Conservation (phyloP, 306 rosid species). For the Pyrus communis region DNA sequence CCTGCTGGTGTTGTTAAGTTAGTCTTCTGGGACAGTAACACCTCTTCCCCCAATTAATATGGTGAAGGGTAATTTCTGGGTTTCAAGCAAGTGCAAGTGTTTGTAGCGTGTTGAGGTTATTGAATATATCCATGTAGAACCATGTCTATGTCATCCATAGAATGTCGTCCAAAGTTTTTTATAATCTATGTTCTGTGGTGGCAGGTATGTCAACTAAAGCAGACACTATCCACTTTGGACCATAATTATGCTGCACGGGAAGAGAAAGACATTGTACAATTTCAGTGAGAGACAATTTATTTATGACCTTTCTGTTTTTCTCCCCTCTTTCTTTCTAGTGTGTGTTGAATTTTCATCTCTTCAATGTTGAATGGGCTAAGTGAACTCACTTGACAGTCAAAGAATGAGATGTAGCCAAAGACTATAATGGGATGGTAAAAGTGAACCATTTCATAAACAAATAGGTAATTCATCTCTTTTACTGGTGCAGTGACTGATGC, state of each 20-base stretch:
- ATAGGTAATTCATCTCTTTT: constrained; percentile 21
- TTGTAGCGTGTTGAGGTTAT: not conserved
- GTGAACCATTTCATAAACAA: too few species aligned
- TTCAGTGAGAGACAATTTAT: not conserved
- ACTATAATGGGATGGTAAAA: not conserved
- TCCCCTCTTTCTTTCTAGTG: not conserved
- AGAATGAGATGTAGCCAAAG: not conserved
- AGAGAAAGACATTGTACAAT: constrained; percentile 66
- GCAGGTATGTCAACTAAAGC: constrained; percentile 71
- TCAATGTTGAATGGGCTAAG: not conserved
- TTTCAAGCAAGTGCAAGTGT: not conserved
- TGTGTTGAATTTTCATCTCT: not conserved
- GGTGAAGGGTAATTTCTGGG: not conserved
- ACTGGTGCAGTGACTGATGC: constrained; percentile 76
- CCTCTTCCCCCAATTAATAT: not conserved
- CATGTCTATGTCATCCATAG: not conserved
- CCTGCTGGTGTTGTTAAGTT: not conserved
- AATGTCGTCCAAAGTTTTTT: not conserved
- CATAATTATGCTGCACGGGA: constrained; percentile 72
- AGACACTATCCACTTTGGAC: constrained; percentile 64
- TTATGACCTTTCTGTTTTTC: not conserved
- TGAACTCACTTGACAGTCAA: not conserved
- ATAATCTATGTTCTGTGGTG: constrained; percentile 14
- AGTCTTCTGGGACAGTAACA: not conserved
- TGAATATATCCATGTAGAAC: not conserved